Evolutionary conservation across 176 grass and related monocot genomes (phyloP).

Genomic region (Bonia amplexicaulis): DNA sequence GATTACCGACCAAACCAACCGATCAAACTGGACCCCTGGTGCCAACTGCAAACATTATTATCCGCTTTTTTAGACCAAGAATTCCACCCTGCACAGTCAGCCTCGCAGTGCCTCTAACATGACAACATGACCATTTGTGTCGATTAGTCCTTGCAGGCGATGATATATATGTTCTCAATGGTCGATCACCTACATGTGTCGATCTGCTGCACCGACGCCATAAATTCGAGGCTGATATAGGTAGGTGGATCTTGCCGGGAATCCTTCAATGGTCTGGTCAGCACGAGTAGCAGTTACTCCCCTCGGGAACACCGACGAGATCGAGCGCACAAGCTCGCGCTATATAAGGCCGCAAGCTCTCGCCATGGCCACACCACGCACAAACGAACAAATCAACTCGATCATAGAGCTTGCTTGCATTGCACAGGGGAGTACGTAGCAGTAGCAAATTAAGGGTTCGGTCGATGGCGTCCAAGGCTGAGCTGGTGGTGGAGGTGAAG

Average conservation of each 20-base stretch:
- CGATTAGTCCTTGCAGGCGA: neutral
- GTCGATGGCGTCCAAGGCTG: conserved; percentile 66
- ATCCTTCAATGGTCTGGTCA: conserved; percentile 39
- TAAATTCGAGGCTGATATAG: conserved; percentile 27
- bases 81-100: neutral
- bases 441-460: neutral
- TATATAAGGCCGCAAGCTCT: conserved; percentile 14
- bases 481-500: conserved; percentile 63
- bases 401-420: neutral
- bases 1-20: neutral
- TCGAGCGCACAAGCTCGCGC: neutral
- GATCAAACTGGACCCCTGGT: neutral
- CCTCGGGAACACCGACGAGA: neutral
- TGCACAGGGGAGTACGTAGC: neutral
- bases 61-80: neutral
- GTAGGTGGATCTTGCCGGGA: conserved; percentile 40
- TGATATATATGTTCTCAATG: neutral
- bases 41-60: conserved; percentile 11
- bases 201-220: conserved; percentile 35
- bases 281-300: conserved; percentile 7
- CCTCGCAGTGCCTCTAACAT: neutral
- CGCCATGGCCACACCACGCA: conserved; percentile 20
- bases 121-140: neutral
- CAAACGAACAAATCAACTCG: neutral
- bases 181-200: neutral